phyloP scores from a whole-genome alignment of 2,329 filamentous ascomycete genomes.

The Nakataea oryzae region DNA sequence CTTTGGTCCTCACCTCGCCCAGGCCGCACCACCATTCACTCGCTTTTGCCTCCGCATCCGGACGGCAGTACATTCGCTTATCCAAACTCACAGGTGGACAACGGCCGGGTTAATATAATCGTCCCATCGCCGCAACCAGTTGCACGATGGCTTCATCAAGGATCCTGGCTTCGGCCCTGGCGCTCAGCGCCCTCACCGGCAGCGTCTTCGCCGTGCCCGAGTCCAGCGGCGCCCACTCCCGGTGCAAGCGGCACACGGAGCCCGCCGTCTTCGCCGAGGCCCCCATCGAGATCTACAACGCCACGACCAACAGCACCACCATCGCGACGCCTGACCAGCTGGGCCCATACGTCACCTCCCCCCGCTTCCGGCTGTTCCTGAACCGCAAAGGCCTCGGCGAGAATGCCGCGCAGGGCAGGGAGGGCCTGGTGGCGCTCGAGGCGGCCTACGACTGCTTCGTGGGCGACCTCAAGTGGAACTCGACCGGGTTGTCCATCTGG shows the following conservation, averaged over 20 bases:
- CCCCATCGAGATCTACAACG: neutral
- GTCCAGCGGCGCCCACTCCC: too few species aligned
- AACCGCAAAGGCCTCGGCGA: neutral
- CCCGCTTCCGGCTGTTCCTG: neutral
- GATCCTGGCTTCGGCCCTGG: neutral
- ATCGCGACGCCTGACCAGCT: neutral
- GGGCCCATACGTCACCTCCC: neutral
- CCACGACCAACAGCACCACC: neutral
- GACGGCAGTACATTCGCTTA: neutral
- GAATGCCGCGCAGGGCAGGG: neutral
- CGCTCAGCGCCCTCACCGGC: neutral
- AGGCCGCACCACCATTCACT: neutral
- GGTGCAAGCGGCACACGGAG: neutral
- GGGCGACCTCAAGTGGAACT: conserved; percentile 21
- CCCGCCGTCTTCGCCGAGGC: neutral
- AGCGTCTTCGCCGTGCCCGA: neutral
- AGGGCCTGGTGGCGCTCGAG: conserved; percentile 22
- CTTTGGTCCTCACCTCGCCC: neutral
- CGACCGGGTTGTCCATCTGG: conserved; percentile 19
- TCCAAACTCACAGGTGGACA: neutral
- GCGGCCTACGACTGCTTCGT: conserved; percentile 28
- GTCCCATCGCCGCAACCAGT: neutral
- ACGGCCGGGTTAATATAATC: neutral
- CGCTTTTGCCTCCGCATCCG: neutral
- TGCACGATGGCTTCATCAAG: neutral